A percentile compares a stretch with the other conserved stretches of the same genome.
phyloP scores from a whole-genome alignment of 2,329 filamentous ascomycete species.

The Ophioceras dolichostomum region DNA sequence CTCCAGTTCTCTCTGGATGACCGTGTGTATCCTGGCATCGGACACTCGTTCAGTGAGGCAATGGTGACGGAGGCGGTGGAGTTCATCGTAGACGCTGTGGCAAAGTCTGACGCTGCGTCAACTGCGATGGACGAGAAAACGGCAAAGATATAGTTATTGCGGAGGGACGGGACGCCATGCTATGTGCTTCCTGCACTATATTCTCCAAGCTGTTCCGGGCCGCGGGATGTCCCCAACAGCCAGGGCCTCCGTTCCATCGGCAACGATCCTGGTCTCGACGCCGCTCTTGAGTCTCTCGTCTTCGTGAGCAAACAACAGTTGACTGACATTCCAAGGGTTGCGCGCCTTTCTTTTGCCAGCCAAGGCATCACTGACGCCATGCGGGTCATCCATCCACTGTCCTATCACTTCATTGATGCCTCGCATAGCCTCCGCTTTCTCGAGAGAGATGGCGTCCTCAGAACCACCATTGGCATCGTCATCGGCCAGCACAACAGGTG shows the following conservation, averaged over 20 bases:
- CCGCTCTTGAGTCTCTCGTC: slow-evolving; percentile 22
- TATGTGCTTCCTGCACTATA: neutral
- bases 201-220: neutral
- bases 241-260: slow-evolving; percentile 23
- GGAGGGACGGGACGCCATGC: no score
- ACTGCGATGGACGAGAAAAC: no score
- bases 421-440: slow-evolving; percentile 25
- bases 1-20: slow-evolving; percentile 43
- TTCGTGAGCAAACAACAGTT: slow-evolving; percentile 28
- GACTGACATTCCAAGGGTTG: slow-evolving; percentile 34
- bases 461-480: neutral
- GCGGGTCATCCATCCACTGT: slow-evolving; percentile 40
- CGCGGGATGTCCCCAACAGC: slow-evolving; percentile 23
- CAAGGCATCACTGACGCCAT: slow-evolving; percentile 31
- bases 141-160: neutral
- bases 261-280: slow-evolving; percentile 19
- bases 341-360: slow-evolving; percentile 33
- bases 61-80: slow-evolving; percentile 57
- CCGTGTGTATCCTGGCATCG: slow-evolving; percentile 53
- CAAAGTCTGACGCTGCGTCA: no score
- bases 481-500: slow-evolving; percentile 15
- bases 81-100: slow-evolving; percentile 44
- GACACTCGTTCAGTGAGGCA: slow-evolving; percentile 53
- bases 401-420: slow-evolving; percentile 29
- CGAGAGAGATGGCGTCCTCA: slow-evolving; percentile 8